Evolutionary conservation across 1,139 yeast species (phyloP).

Genomic region (Pichia sp.): DNA sequence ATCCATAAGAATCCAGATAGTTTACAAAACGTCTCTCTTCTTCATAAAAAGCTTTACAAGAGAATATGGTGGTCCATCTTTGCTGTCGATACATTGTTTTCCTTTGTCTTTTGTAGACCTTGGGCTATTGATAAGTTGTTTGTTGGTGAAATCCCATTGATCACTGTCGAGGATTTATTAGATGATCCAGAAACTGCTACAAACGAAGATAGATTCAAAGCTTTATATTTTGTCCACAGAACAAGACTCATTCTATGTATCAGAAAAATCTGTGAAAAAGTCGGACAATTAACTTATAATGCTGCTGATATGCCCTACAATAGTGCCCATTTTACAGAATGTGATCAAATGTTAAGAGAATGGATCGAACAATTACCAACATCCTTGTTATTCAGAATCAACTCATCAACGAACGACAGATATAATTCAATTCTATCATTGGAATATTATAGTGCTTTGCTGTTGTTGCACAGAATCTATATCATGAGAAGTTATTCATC

Average conservation of each 20-base stretch:
- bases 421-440: constrained; percentile 64
- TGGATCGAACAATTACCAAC: constrained; percentile 77
- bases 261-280: constrained; percentile 47
- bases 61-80: constrained; percentile 67
- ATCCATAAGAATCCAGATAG: constrained; percentile 49
- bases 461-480: constrained; percentile 70
- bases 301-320: not conserved
- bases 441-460: constrained; percentile 71
- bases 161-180: constrained; percentile 61
- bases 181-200: constrained; percentile 51
- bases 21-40: constrained; percentile 31
- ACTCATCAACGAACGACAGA: constrained; percentile 47
- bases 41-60: constrained; percentile 61
- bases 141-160: constrained; percentile 67
- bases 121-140: constrained; percentile 48
- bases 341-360: constrained; percentile 77
- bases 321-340: constrained; percentile 36
- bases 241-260: constrained; percentile 71
- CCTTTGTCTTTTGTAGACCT: constrained; percentile 65
- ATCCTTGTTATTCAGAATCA: constrained; percentile 58
- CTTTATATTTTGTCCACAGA: constrained; percentile 55
- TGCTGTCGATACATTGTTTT: constrained; percentile 22
- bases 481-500: constrained; percentile 67
- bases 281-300: constrained; percentile 3
- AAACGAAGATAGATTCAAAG: constrained; percentile 8